Conservation (phyloP, 2,329 filamentous ascomycete species). For the Diplocarpon rosae region DNA sequence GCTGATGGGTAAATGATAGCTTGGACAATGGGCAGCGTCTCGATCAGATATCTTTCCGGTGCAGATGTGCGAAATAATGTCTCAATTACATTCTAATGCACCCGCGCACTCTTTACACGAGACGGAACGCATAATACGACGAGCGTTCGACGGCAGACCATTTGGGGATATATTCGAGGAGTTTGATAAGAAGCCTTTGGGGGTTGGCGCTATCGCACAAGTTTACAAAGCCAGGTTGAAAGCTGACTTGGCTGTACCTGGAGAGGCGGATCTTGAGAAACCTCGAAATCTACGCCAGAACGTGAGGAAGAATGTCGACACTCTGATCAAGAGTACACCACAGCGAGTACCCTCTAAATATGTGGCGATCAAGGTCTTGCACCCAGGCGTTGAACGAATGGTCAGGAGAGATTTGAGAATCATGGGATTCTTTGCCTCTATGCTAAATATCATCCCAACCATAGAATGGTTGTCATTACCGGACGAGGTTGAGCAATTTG, state of each 20-base stretch:
- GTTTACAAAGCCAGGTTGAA: conserved; percentile 94
- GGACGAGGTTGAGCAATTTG: conserved; percentile 87
- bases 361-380: conserved; percentile 91
- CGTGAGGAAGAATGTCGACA: conserved; percentile 72
- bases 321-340: conserved; percentile 75
- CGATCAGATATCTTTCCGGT: conserved; percentile 91
- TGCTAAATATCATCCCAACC: conserved; percentile 79
- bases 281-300: conserved; percentile 52
- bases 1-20: conserved; percentile 34
- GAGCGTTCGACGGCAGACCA: conserved; percentile 65
- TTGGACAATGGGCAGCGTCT: conserved; percentile 97
- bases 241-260: conserved; percentile 57
- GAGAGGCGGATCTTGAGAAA: conserved; percentile 43
- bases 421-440: conserved; percentile 80
- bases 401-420: conserved; percentile 88
- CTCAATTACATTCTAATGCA: conserved; percentile 85
- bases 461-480: conserved; percentile 96
- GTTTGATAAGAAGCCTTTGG: conserved; percentile 79
- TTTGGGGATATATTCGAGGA: conserved; percentile 96
- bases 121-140: conserved; percentile 68
- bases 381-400: conserved; percentile 79
- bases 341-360: conserved; percentile 80
- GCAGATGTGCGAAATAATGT: conserved; percentile 89
- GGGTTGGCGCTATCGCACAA: conserved; percentile 92
- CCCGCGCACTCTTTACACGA: conserved; percentile 76